Base-by-base conservation (phyloP, 257 asterid species). In the Nicotiana knightiana region DNA sequence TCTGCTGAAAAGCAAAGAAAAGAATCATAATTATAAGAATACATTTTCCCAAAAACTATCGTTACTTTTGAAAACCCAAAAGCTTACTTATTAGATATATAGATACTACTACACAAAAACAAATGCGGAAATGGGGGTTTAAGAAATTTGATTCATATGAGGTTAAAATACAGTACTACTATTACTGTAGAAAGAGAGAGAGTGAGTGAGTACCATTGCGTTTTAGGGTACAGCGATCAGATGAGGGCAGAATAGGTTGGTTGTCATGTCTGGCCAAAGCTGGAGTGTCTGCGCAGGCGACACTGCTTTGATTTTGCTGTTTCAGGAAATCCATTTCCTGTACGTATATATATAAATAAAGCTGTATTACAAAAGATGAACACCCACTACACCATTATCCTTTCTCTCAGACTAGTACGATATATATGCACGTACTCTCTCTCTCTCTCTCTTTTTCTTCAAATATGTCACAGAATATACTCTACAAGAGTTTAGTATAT, bases 251-350 rank as follows among this genome's bases (percentile, higher is more conserved):
- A 55, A 81, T 59, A 21, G 79, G 81, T 63, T 37, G 73, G 61
- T 51, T 57, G 16, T 65, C 87, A 77, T 79, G 86, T 82, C 84
- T 85, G 67, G 84, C 82, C 62, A 82, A 33, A 81, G 75, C 43
- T 32, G 87, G 83, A 43, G 57, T 82, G 28, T 28, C 80, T 64
- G 85, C 81, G 63, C 84, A 81, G 81, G 59, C 68, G 30, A 67
- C 65, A 76, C 78, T 21, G 76, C 70, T 55, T 57, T 76, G 82
- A 33, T 78, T 81, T 64, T 67, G 68, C 82, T 12, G 32, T 24
- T 80, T 18, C 76, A 46, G 58, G 81, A 68, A 58, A 82, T 75
- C 84, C 83, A 79, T 71, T 83, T 79, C 84, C 88, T 87, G 87
- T 81, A 57, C 68, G 24, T 54, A 37, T 26, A 48, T 3, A 39